Evolutionary conservation across 2,329 filamentous ascomycete genomes (phyloP), one percentile per base, ranked within the genome.

Genomic region (Epichloe aotearoae): DNA sequence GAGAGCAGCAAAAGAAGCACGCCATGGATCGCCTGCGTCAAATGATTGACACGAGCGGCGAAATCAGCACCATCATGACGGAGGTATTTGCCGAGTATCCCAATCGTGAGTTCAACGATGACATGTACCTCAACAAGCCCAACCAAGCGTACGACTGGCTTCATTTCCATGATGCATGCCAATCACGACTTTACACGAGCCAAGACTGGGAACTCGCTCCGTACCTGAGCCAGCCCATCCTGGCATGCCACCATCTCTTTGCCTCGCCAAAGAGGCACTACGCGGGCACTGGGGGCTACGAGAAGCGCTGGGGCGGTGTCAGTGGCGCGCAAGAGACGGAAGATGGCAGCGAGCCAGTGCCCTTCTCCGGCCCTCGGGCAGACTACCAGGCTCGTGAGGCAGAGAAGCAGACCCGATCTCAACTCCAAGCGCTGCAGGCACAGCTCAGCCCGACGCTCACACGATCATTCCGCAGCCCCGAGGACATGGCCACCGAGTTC

Each of bases 201-300:
- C 91, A 96, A 64, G 90, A 95, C 51, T 98, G 93, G 86, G 93
- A 98, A 66, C 72, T 98, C 15, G 80, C 79, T 0, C 83, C 88
- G 0, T 98, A 98, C 64, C 77, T 97, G 46, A 87, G 83, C 59
- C 86, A 93, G 57, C 84, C 91, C 0, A 78, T 93, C 15, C 77
- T 97, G 2, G 93, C 88, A 3, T 96, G 95, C 62, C 94, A 98
- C 63, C 76, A 88, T 61, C 76, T 98, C 12, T 98, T 98, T 62
- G 87, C 90, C 3, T 84, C 86, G 0, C 80, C 84, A 26, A 75
- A 75, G 37, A 75, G 75, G 50, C 73, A 73, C 59, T 48, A 67
- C 55, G 59, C 65, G 46, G 66, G 64, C 54, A 58, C 65, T 40
- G 66, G 65, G 52, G 64, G 64, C 37, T 72, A 70, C 51, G 72